Evolutionary conservation across 2,329 filamentous ascomycete genomes (phyloP), one percentile per base, ranked within the genome.

Genomic region (Colletotrichum liaoningense): DNA sequence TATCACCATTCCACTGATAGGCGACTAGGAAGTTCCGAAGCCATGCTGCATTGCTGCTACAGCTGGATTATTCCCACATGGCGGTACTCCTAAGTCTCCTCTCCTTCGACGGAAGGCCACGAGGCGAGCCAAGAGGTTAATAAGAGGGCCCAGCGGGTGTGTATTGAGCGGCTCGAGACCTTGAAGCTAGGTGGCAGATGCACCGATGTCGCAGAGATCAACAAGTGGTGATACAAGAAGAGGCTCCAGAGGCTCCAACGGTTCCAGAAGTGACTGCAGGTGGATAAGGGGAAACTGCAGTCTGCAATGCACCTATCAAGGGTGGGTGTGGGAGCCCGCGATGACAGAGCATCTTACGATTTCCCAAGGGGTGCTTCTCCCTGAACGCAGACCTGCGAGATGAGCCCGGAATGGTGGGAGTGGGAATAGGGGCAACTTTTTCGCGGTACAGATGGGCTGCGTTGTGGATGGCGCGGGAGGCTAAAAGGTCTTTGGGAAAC

Each of bases 301-400:
- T 14, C 52, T 28, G 35, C n/a, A 30, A 35, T 57, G 63, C 14
- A 33, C 19, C 30, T 57, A 22, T 72, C 64, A 67, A 63, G 57
- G 24, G 54, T 16, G n/a, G 19, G 42, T 3, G 1, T n/a, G 8
- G 19, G 19, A n/a, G 42, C 42, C 42, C 28, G 28, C 58, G 22
- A 59, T 59, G 64, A 68, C 64, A 63, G 64, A 72, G 64, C 26
- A 72, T 68, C 69, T 68, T 72, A 72, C 69, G 69, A 72, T 63
- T 14, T 7, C 1, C 28, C 58, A 38, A 65, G 64, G 57, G 38
- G 12, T 16, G 38, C 5, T 42, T 42, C 38, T 42, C 33, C 56
- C n/a, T 3, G 38, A 28, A 49, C 28, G 64, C 56, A 42, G 38
- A 19, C 65, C 22, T 68, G 30, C 58, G 30, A 72, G 52, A 68